Conservation (phyloP, 2,329 filamentous ascomycete genomes). For the Lachnellula occidentalis region DNA sequence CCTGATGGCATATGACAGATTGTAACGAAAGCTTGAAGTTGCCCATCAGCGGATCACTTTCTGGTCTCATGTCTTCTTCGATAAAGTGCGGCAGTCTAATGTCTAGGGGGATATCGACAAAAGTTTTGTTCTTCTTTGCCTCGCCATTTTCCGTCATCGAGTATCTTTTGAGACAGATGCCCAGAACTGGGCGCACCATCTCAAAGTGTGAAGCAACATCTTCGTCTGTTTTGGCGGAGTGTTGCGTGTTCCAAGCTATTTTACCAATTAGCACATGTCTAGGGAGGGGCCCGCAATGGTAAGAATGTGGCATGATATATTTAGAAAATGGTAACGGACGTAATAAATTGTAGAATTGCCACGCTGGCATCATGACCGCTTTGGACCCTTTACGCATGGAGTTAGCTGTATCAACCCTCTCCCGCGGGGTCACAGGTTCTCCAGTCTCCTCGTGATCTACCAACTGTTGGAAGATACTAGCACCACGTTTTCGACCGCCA, state of each 20-base stretch:
- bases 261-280: slow-evolving; percentile 31
- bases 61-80: slow-evolving; percentile 62
- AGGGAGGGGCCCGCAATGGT: slow-evolving; percentile 1
- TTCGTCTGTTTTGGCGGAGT: slow-evolving; percentile 55
- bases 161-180: slow-evolving; percentile 90
- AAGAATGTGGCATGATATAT: slow-evolving; percentile 18
- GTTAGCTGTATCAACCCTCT: slow-evolving; percentile 25
- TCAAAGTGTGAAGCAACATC: slow-evolving; percentile 89
- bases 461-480: slow-evolving; percentile 57
- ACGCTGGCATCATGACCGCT: slow-evolving; percentile 90
- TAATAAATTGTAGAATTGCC: slow-evolving; percentile 94
- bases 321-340: slow-evolving; percentile 50
- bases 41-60: slow-evolving; percentile 62
- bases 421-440: slow-evolving; percentile 2
- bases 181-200: slow-evolving; percentile 74
- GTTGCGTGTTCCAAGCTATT: slow-evolving; percentile 78
- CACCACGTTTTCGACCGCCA: slow-evolving; percentile 30
- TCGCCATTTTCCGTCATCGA: slow-evolving; percentile 64
- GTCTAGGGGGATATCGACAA: slow-evolving; percentile 86
- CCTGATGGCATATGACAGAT: slow-evolving; percentile 87
- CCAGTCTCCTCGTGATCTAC: slow-evolving; percentile 38
- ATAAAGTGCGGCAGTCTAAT: slow-evolving; percentile 84
- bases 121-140: slow-evolving; percentile 69
- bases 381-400: slow-evolving; percentile 43
- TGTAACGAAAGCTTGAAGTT: slow-evolving; percentile 92